These are phyloP conservation scores for Populus hybrid DNA, from an alignment of 441 rosid species.

Conservation along the genomic window DNA sequence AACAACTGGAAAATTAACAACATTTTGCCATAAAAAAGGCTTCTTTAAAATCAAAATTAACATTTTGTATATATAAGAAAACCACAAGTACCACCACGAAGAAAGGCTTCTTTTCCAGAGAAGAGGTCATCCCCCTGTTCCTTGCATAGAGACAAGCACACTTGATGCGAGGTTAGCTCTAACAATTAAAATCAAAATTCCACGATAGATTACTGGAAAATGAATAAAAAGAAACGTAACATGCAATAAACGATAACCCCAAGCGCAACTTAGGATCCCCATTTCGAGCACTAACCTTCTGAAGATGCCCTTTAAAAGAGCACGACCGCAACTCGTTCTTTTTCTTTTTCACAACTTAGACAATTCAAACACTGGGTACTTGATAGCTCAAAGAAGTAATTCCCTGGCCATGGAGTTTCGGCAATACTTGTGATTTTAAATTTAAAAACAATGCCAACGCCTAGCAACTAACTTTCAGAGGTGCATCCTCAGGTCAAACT, in stretches of 20 bases:
- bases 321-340: neutral
- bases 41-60: too few relatives aligned
- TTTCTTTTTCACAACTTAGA: too few relatives aligned
- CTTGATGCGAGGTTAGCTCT: constrained; percentile 13
- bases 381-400: too few relatives aligned
- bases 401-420: neutral
- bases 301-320: neutral
- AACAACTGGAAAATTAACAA: too few relatives aligned
- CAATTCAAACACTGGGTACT: too few relatives aligned
- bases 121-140: neutral
- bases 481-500: too few relatives aligned
- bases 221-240: too few relatives aligned
- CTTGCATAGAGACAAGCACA: constrained; percentile 4
- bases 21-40: too few relatives aligned
- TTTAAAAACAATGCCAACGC: neutral
- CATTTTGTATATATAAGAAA: too few relatives aligned
- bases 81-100: too few relatives aligned
- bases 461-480: neutral
- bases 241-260: neutral
- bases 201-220: neutral
- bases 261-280: neutral
- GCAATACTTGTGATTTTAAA: neutral
- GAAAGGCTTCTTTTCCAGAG: neutral
- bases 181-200: neutral
- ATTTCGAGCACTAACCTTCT: too few relatives aligned